Evolutionary conservation across 2,329 filamentous ascomycete species (phyloP), one percentile per base, ranked within the genome.

Genomic region (Scopulariopsis brevicaulis): DNA sequence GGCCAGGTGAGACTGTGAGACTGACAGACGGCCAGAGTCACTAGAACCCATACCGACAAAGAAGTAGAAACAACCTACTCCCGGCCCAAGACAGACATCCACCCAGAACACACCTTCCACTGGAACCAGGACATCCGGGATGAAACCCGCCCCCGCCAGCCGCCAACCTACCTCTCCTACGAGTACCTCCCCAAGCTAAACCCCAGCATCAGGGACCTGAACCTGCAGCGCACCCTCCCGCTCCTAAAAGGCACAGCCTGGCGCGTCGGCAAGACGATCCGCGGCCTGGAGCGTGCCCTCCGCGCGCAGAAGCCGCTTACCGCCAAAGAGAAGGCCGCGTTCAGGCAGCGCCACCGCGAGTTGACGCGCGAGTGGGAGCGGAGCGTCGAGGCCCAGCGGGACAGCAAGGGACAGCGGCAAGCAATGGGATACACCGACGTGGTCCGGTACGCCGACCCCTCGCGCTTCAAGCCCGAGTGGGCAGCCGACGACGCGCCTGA

Each of bases 261-360:
- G 60, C 72, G 74, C 46, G 67, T 76, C 59, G 74, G 74, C 28
- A 62, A 63, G 52, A 73, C 71, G 4, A 61, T 70, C 24, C 57
- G 51, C 4, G 61, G 68, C 4, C 57, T 54, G 22, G 28, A 14
- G 3, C 53, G 58, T 46, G 57, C 57, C 28, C 28, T 61, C 8
- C 53, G 59, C 6, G 34, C 43, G 3, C 35, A 50, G 22, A 62
- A 65, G n/a, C 63, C 60, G 14, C 28, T 32, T 8, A 32, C 55
- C 1, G 50, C 53, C 14, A 53, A 58, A 4, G 60, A 59, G 50
- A 18, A 56, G n/a, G 18, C 53, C 4, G 64, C 64, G 43, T 34
- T 52, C 2, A 18, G n/a, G 18, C 24, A 18, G 15, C 7, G 18
- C 4, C 25, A 57, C 40, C 43, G 55, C 43, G 55, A 57, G 12